Evolutionary conservation across 306 rosid species (phyloP).

Genomic region (Corylus avellana): DNA sequence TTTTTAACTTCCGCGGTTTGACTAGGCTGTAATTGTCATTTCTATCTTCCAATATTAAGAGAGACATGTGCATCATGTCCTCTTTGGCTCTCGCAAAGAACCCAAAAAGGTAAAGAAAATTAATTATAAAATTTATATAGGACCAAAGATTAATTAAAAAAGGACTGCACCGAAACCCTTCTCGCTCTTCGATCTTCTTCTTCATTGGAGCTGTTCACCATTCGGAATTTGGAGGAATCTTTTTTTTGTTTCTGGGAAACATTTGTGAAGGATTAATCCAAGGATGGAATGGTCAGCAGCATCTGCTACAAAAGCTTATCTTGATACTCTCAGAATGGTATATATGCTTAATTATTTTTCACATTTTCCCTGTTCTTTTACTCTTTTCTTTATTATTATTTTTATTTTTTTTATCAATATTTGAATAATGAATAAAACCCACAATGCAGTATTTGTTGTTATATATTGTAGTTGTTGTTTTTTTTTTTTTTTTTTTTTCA

Average conservation of each 20-base stretch:
- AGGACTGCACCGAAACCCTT: background rate
- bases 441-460: background rate
- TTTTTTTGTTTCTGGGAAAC: background rate
- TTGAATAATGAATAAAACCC: background rate
- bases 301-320: constrained; percentile 61
- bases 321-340: constrained; percentile 61
- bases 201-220: background rate
- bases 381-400: background rate
- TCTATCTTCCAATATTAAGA: background rate
- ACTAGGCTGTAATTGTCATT: constrained; percentile 17
- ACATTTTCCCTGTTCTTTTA: background rate
- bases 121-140: background rate
- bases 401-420: background rate
- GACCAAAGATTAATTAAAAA: background rate
- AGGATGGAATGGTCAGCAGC: constrained; percentile 62
- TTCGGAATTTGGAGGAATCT: constrained; percentile 1
- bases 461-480: background rate
- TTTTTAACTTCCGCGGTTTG: constrained; percentile 10
- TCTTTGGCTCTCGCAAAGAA: background rate
- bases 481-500: background rate
- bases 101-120: background rate
- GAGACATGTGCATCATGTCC: background rate
- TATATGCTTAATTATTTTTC: constrained; percentile 1
- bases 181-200: background rate
- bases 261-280: background rate